These are phyloP conservation scores for Diaporthe amygdali DNA, from an alignment of 2,329 filamentous ascomycete genomes.

Conservation along the genomic window DNA sequence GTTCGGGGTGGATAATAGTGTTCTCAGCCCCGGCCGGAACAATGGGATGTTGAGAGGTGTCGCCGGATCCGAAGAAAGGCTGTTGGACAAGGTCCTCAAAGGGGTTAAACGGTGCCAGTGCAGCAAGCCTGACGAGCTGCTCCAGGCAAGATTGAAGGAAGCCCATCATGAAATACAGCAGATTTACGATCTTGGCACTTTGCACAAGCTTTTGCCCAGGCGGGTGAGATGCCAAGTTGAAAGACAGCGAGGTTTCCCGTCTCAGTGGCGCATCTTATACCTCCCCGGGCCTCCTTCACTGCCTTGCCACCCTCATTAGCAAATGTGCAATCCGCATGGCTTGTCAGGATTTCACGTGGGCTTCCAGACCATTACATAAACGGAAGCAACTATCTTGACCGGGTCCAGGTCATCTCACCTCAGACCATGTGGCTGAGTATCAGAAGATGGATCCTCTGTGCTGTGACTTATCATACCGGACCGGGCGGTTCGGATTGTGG, in stretches of 20 bases:
- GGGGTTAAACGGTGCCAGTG: constrained; percentile 13
- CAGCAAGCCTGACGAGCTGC: constrained; percentile 7
- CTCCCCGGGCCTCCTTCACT: not conserved
- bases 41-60: not conserved
- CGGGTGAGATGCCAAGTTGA: not conserved
- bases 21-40: not conserved
- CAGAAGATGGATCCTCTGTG: not conserved
- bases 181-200: not conserved
- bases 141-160: constrained; percentile 22
- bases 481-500: not conserved
- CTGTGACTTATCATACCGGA: not conserved
- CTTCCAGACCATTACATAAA: not conserved
- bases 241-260: not conserved
- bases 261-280: not conserved
- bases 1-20: constrained; percentile 14
- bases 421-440: not conserved
- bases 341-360: not conserved
- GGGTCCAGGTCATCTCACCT: not conserved
- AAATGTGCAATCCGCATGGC: not conserved
- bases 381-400: not conserved
- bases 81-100: constrained; percentile 9
- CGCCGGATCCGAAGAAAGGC: constrained; percentile 1
- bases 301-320: not conserved
- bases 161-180: constrained; percentile 16
- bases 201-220: not conserved